Evolutionary conservation across 1,284 basidiomycete species (phyloP).

Genomic region (Serendipita sp.): DNA sequence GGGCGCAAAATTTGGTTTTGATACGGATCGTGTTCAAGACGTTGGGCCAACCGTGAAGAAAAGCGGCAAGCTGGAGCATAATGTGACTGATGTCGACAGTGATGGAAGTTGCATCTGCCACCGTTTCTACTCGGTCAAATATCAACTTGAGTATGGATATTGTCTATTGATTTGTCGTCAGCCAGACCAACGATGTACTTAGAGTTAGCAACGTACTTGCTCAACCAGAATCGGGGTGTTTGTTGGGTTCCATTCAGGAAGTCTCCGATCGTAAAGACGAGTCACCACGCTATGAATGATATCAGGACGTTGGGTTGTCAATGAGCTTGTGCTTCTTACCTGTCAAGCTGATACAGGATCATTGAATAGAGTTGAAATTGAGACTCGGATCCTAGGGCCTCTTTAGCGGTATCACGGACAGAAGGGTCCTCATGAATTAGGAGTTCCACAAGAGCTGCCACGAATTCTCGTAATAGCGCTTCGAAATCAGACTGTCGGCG

Average conservation of each 20-base stretch:
- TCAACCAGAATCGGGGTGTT: slow-evolving; percentile 47
- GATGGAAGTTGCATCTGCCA: slow-evolving; percentile 41
- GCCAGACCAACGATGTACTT: neutral
- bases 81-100: slow-evolving; percentile 58
- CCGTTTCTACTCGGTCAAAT: slow-evolving; percentile 54
- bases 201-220: slow-evolving; percentile 33
- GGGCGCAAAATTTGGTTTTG: slow-evolving; percentile 60
- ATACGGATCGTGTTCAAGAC: slow-evolving; percentile 47
- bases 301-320: neutral
- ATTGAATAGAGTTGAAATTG: slow-evolving; percentile 52
- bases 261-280: neutral
- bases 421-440: slow-evolving; percentile 48
- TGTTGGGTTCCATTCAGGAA: neutral
- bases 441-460: slow-evolving; percentile 56
- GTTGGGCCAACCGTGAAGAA: slow-evolving; percentile 32
- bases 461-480: slow-evolving; percentile 35
- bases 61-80: slow-evolving; percentile 46
- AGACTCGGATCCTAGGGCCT: slow-evolving; percentile 67
- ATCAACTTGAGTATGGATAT: slow-evolving; percentile 62
- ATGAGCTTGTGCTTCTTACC: slow-evolving; percentile 32
- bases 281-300: neutral
- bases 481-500: slow-evolving; percentile 44
- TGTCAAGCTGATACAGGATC: slow-evolving; percentile 57
- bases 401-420: slow-evolving; percentile 61
- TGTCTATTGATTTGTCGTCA: slow-evolving; percentile 19